Base-by-base conservation (phyloP, 352 stramenopile genomes). In the Thraustochytrium striatum region DNA sequence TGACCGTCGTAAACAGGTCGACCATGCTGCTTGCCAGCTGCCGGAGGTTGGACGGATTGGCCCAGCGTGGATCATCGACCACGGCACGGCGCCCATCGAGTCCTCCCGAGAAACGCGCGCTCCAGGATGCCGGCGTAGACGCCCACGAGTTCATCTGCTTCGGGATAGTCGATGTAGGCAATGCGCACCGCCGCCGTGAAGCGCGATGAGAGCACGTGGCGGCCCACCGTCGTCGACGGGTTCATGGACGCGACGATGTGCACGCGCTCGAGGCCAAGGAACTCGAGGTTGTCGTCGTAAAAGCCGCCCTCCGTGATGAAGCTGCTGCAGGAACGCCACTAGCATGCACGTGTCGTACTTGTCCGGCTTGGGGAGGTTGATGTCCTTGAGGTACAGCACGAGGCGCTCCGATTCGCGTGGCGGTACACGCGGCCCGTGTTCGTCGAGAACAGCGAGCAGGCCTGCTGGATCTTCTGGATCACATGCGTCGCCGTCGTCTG, bases 221-320 rank as follows among this genome's bases (percentile, higher is more conserved):
- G 87, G 0, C 94, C 94, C 0, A 97, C 90, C 0, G 92, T 97
- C 0, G 91, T 97, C 0, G 90, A 87, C 1, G 92, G 90, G 79
- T 97, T 97, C 87, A 98, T 97, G 7, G 88, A 95, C 2, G 90
- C 91, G 21, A 97, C 92, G 41, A 98, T 94, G 53, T 97, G 91
- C 41, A 98, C 90, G 41, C 91, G 91, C 62, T 98, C 92, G 11
- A 98, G 85, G 21, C 90, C 87, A 28, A 98, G 83, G 78, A 98
- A 98, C 85, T 98, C 92, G 28, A 97, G 83, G 52, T 93, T 87
- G 25, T 92, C 89, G 75, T 98, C 91, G 85, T 98, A 98, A 79
- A 98, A 98, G n/a, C 94, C 94, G 30, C 93, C 89, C 80, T 96
- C 96, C 0, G 93, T 98, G 69, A 97, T 97, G 86, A 28, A 98